Percentiles rank a stretch among this genome's conserved stretches.
Conservation (phyloP, 257 asterid species). For the Salvia miltiorrhiza region DNA sequence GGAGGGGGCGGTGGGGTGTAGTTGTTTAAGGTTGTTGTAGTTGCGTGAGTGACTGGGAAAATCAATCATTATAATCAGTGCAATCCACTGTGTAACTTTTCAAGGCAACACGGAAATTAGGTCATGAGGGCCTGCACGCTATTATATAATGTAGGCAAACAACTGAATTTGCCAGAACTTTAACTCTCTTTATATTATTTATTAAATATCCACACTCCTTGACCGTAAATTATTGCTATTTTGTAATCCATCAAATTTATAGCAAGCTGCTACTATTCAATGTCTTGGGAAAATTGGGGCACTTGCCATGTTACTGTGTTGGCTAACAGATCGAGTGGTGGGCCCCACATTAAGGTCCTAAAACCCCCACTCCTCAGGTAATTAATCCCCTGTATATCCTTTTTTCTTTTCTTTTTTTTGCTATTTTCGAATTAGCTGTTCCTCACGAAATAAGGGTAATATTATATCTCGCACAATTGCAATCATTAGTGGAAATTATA, state of each 20-base stretch:
- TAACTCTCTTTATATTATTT: background rate
- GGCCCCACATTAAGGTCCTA: conserved; percentile 13
- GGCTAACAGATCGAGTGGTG: conserved; percentile 47
- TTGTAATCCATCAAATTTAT: background rate
- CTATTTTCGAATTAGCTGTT: background rate
- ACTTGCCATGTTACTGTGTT: conserved; percentile 70
- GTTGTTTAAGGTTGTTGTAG: conserved; percentile 57
- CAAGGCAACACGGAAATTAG: conserved; percentile 41
- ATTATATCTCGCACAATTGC: background rate
- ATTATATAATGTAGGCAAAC: conserved; percentile 12
- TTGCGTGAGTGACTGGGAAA: conserved; percentile 53
- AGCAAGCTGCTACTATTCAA: conserved; percentile 22
- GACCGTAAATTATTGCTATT: background rate
- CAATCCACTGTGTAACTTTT: conserved; percentile 38
- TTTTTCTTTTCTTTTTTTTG: background rate
- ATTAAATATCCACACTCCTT: no score
- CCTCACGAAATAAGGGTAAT: background rate
- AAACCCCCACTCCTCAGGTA: background rate
- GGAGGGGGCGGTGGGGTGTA: background rate
- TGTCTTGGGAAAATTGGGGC: conserved; percentile 20
- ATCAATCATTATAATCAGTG: conserved; percentile 72
- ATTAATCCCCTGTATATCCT: background rate
- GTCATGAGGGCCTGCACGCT: conserved; percentile 19
- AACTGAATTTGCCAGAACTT: conserved; percentile 25
- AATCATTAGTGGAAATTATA: background rate